Percentiles rank a stretch among this genome's conserved stretches.
These are phyloP conservation scores for Blattamonas nauphoetae DNA, from an alignment of 78 protist species.

Conservation along the genomic window DNA sequence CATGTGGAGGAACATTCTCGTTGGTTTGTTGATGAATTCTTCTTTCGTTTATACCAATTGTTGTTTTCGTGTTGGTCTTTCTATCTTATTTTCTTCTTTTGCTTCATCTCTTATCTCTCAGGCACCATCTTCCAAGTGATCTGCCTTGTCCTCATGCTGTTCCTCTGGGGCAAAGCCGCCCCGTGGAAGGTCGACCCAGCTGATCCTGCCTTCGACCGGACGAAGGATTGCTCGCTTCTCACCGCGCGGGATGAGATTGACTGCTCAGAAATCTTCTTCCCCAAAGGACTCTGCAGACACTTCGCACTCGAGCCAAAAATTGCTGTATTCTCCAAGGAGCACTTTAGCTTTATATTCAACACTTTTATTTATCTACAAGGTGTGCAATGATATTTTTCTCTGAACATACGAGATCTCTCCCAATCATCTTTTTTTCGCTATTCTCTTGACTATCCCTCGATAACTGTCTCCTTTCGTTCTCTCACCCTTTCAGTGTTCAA, in stretches of 20 bases:
- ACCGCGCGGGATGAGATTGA: background rate
- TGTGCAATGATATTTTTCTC: background rate
- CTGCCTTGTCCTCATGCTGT: background rate
- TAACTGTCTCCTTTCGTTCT: background rate
- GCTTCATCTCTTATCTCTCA: background rate
- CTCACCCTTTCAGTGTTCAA: background rate
- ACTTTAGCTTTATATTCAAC: constrained; percentile 22
- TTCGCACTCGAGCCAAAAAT: background rate
- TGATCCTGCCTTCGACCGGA: background rate
- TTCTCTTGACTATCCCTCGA: background rate
- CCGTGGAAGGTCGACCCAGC: background rate
- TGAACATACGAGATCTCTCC: background rate
- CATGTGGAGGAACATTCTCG: constrained; percentile 25
- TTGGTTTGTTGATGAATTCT: constrained; percentile 3
- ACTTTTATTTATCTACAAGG: constrained; percentile 28
- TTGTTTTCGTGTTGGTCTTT: background rate
- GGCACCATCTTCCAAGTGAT: background rate
- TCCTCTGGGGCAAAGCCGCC: background rate
- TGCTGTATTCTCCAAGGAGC: background rate
- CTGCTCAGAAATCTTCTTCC: background rate
- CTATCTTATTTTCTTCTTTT: background rate
- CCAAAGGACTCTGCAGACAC: background rate
- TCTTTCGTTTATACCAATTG: background rate
- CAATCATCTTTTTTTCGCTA: background rate
- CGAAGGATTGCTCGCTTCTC: too few species aligned